Percentiles rank a stretch among this genome's conserved stretches.
Conservation (phyloP, 169 alveolate genomes). For the Plasmodium fragile region DNA sequence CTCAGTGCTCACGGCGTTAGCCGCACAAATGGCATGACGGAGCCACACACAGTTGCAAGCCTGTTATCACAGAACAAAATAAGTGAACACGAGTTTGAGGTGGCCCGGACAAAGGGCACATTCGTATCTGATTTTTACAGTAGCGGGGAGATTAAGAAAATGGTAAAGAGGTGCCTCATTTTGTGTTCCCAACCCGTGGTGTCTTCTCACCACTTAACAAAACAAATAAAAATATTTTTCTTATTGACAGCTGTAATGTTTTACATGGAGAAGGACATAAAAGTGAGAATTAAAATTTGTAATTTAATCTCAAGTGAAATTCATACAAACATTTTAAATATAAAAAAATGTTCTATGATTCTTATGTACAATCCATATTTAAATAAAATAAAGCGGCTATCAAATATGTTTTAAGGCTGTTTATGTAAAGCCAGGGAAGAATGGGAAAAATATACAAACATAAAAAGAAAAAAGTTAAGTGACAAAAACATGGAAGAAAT, state of each 20-base stretch:
- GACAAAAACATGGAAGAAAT: not conserved
- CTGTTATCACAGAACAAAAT: conserved; percentile 26
- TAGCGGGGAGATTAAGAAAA: conserved; percentile 15
- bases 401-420: conserved; percentile 10
- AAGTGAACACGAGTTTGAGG: conserved; percentile 15
- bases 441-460: not conserved
- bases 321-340: not conserved
- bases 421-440: not conserved
- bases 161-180: conserved; percentile 10
- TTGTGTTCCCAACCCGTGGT: not conserved
- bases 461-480: not conserved
- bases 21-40: not conserved
- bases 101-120: conserved; percentile 2
- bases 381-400: conserved; percentile 27
- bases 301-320: not conserved
- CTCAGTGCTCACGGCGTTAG: not conserved
- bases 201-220: not conserved
- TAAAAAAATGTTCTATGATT: conserved; percentile 30
- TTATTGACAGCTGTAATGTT: conserved; percentile 39
- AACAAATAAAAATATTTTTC: conserved; percentile 34
- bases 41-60: not conserved
- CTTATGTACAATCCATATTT: conserved; percentile 46
- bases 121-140: conserved; percentile 37
- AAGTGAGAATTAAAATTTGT: conserved; percentile 15
- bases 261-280: conserved; percentile 55